A percentile compares a stretch with the other conserved stretches of the same genome.
Conservation (phyloP, 2,329 filamentous ascomycete species). For the Penicillium brevicompactum region DNA sequence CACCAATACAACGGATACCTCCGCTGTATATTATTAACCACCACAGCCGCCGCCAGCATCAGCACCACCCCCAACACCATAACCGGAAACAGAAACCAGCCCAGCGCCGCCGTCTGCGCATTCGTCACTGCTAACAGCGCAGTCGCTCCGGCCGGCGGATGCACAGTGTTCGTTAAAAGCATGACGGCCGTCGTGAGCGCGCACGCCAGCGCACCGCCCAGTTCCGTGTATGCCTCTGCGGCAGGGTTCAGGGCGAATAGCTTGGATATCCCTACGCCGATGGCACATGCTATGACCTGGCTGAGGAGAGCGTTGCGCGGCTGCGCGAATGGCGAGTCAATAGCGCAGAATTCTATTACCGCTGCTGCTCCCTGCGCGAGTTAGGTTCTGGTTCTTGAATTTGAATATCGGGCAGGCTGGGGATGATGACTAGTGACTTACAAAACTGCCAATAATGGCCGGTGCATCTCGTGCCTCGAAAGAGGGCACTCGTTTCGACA, state of each 20-base stretch:
- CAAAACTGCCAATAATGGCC: conserved; percentile 70
- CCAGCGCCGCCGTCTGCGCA: conserved; percentile 51
- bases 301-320: conserved; percentile 70
- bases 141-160: conserved; percentile 75
- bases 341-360: conserved; percentile 72
- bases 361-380: conserved; percentile 66
- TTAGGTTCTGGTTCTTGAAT: not conserved
- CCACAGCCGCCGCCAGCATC: conserved; percentile 64
- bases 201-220: conserved; percentile 67
- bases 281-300: conserved; percentile 64
- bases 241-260: conserved; percentile 59
- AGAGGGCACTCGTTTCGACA: conserved; percentile 56
- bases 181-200: conserved; percentile 65
- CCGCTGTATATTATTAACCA: conserved; percentile 70
- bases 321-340: conserved; percentile 72
- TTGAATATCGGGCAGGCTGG: not conserved
- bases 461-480: conserved; percentile 59
- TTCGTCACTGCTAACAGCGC: conserved; percentile 66
- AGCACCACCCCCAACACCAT: conserved; percentile 62
- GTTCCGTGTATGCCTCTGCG: conserved; percentile 59
- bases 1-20: conserved; percentile 72
- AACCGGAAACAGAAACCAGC: conserved; percentile 70
- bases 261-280: conserved; percentile 66
- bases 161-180: conserved; percentile 70
- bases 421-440: conserved; percentile 44